Conservation (phyloP, 768 basidiomycete species). For the Phaeotremella skinneri region DNA sequence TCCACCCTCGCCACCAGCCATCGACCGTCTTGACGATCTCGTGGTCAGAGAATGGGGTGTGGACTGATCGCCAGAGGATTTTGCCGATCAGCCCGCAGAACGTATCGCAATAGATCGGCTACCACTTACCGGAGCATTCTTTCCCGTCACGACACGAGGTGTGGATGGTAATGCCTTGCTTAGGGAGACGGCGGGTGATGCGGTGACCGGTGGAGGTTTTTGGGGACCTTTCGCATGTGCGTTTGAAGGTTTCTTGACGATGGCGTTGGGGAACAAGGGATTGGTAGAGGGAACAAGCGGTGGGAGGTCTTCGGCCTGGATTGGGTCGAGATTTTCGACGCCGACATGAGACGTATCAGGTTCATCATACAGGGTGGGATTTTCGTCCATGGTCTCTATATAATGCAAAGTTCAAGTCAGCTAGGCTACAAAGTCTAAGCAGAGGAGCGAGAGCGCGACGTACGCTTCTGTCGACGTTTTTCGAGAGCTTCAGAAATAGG, state of each 20-base stretch:
- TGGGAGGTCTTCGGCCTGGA: constrained; percentile 26
- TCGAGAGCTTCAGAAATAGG: constrained; percentile 45
- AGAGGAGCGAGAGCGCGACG: too few species aligned
- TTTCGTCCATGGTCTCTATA: constrained; percentile 31
- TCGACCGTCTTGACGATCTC: constrained; percentile 8
- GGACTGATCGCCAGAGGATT: constrained; percentile 1
- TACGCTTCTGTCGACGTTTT: constrained; percentile 34
- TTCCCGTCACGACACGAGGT: constrained; percentile 25
- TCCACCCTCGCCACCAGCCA: constrained; percentile 6
- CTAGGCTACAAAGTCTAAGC: neutral
- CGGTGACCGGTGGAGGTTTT: neutral
- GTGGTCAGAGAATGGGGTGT: constrained; percentile 21
- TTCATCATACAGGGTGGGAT: constrained; percentile 32
- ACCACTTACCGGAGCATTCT: constrained; percentile 31
- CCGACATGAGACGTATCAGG: neutral
- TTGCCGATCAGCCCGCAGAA: neutral
- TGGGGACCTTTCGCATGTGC: constrained; percentile 33
- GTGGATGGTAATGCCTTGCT: constrained; percentile 1
- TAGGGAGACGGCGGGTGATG: constrained; percentile 6
- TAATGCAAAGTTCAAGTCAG: constrained; percentile 1
- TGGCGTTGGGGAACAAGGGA: constrained; percentile 43
- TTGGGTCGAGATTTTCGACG: constrained; percentile 10
- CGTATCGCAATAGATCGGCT: neutral
- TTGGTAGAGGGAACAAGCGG: constrained; percentile 39
- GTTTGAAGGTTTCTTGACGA: constrained; percentile 40